Conservation (phyloP, 225 moss, liverwort and hornwort species). For the Sphagnum tenellum region DNA sequence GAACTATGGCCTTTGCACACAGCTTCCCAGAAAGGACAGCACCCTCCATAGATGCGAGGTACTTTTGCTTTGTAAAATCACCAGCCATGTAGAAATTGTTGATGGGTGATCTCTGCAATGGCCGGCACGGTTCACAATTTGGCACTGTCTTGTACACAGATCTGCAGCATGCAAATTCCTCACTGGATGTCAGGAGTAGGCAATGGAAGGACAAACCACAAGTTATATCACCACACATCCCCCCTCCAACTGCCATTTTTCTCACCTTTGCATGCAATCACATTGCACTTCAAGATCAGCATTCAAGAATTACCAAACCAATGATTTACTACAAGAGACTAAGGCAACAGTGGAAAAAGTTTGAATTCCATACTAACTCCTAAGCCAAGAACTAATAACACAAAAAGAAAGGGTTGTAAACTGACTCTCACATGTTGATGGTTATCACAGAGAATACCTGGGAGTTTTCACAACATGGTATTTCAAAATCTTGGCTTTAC, state of each 20-base stretch:
- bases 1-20: constrained; percentile 69
- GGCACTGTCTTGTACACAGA: constrained; percentile 96
- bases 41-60: constrained; percentile 97
- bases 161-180: constrained; percentile 20
- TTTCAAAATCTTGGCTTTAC: constrained; percentile 89
- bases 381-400: too few relatives aligned
- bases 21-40: constrained; percentile 91
- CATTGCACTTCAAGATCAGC: too few relatives aligned
- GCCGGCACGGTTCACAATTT: constrained; percentile 86
- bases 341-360: too few relatives aligned
- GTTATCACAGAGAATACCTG: constrained; percentile 28
- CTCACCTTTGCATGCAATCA: too few relatives aligned
- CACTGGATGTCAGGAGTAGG: too few relatives aligned
- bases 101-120: constrained; percentile 76
- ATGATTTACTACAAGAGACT: too few relatives aligned
- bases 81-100: constrained; percentile 85
- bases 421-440: not conserved
- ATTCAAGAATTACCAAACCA: too few relatives aligned
- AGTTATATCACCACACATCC: too few relatives aligned
- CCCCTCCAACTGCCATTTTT: too few relatives aligned
- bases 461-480: constrained; percentile 97
- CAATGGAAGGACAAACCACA: too few relatives aligned
- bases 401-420: too few relatives aligned
- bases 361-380: too few relatives aligned
- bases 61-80: constrained; percentile 96